phyloP scores from a whole-genome alignment of 2,329 filamentous ascomycete species.

The Fusarium mangiferae region DNA sequence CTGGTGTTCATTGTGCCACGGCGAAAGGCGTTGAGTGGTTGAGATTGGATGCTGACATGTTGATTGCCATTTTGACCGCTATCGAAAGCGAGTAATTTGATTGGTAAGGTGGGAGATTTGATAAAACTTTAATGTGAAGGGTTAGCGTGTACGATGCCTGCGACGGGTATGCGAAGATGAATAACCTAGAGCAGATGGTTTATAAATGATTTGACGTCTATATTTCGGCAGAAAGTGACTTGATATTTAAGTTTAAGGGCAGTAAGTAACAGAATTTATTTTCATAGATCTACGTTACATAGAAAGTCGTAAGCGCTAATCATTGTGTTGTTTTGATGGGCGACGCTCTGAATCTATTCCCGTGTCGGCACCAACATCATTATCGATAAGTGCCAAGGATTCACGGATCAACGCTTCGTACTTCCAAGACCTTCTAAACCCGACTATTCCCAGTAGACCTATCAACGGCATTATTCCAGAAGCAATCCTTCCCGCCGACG shows the following conservation, averaged over 20 bases:
- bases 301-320: no score
- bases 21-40: background rate
- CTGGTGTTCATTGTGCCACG: conserved; percentile 10
- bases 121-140: background rate
- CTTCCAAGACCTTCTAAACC: no score
- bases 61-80: background rate
- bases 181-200: background rate
- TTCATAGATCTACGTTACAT: no score
- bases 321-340: no score
- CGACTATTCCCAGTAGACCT: background rate
- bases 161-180: no score
- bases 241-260: accelerated
- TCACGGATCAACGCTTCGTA: no score
- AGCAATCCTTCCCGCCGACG: background rate
- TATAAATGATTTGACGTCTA: accelerated
- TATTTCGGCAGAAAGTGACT: background rate
- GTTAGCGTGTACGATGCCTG: background rate
- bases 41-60: background rate
- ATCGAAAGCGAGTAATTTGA: background rate
- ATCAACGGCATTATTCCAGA: background rate
- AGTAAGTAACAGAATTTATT: accelerated
- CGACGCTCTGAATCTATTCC: no score
- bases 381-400: no score
- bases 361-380: no score
- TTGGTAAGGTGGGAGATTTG: background rate